Evolutionary conservation across 768 basidiomycete species (phyloP), one percentile per base, ranked within the genome.

Genomic region (Suillus luteus): DNA sequence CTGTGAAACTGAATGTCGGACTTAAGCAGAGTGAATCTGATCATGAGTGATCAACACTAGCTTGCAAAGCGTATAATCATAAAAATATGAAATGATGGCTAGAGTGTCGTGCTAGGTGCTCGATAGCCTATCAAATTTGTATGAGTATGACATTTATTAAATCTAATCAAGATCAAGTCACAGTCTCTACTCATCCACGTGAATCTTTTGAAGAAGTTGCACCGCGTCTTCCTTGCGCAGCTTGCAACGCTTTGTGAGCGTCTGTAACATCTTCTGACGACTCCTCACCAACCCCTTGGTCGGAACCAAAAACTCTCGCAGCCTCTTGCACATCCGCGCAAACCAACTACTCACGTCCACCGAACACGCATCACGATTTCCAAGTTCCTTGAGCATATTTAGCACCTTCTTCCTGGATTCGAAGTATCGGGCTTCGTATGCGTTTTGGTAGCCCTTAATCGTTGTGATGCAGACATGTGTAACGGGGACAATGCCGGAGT

Each of bases 381-480:
- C 37, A 12, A 55, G 60, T 59, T 61, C 37, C 27, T 10, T 33
- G 1, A 74, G 57, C 51, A 74, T 71, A 11, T 68, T 67, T 40
- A 68, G 67, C 35, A 74, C 68, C 41, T 38, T 64, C 63, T 65
- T 54, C 57, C 72, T 64, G 44, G 73, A 74, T 48, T 61, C 55
- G 31, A 40, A 24, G 57, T 74, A 74, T 55, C 54, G 15, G 11
- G n/a, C 1, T 37, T n/a, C 54, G 60, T 57, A 59, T 9, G 19
- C 54, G 4, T 55, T 40, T 12, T 61, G 2, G 37, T 48, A 61
- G 59, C 62, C 59, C 3, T 64, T 62, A 8, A 70, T 70, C 7
- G 76, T 69, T 15, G 67, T 51, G 54, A 76, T 70, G 65, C 76
- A 78, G 41, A 75, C 77, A 37, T 77, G 76, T 40, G 67, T 75